Evolutionary conservation across 1,284 basidiomycete species (phyloP).

Genomic region (Malassezia furfur): DNA sequence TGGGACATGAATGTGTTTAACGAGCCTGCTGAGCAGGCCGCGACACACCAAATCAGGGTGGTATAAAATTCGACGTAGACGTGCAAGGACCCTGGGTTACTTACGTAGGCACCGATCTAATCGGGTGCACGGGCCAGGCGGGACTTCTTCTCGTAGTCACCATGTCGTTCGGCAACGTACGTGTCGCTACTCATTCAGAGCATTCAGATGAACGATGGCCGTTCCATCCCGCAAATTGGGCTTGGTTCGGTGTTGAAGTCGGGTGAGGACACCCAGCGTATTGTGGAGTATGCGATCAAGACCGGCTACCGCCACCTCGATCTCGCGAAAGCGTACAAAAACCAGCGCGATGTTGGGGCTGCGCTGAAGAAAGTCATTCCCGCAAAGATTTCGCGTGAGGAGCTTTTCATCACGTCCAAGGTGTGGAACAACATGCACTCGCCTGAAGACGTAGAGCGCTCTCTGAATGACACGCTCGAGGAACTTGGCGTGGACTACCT

Average conservation of each 20-base stretch:
- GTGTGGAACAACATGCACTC: slow-evolving; percentile 61
- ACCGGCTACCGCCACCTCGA: slow-evolving; percentile 44
- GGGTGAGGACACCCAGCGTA: slow-evolving; percentile 67
- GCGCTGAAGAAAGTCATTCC: slow-evolving; percentile 50
- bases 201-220: slow-evolving; percentile 41
- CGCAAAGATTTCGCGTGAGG: slow-evolving; percentile 50
- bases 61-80: slow-evolving; percentile 10
- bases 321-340: slow-evolving; percentile 37
- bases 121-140: not conserved
- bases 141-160: not conserved
- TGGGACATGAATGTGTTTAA: slow-evolving; percentile 41
- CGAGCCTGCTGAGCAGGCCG: slow-evolving; percentile 29
- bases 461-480: slow-evolving; percentile 48
- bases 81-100: too few relatives aligned
- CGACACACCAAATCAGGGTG: slow-evolving; percentile 29
- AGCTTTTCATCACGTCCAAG: slow-evolving; percentile 52
- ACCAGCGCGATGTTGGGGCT: slow-evolving; percentile 49
- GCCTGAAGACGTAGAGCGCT: slow-evolving; percentile 44
- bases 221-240: slow-evolving; percentile 51
- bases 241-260: slow-evolving; percentile 72
- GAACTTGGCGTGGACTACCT: slow-evolving; percentile 49
- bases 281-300: slow-evolving; percentile 47
- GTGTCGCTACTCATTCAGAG: slow-evolving; percentile 14
- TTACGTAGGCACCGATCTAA: not conserved
- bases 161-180: not conserved